Evolutionary conservation across 2,329 filamentous ascomycete species (phyloP).

Genomic region (Calonectria pseudoturangicola): DNA sequence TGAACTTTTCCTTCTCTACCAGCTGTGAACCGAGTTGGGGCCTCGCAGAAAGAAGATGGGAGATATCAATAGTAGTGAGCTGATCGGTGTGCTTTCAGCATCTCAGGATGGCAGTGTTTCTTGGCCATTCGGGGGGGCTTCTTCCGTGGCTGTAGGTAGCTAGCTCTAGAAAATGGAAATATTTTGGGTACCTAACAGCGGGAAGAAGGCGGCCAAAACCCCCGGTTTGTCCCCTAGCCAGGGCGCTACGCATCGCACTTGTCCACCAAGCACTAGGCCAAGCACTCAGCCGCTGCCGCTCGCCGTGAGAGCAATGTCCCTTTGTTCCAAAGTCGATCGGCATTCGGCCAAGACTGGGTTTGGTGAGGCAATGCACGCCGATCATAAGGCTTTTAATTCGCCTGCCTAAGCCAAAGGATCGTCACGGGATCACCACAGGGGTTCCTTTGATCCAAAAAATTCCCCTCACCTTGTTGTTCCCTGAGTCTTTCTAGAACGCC

Average conservation of each 20-base stretch:
- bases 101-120: no score
- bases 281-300: slow-evolving; percentile 9
- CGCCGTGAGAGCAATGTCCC: neutral
- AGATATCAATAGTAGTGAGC: no score
- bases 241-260: neutral
- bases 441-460: neutral
- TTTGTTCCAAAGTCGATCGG: slow-evolving; percentile 3
- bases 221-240: neutral
- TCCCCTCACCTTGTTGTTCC: neutral
- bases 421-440: neutral
- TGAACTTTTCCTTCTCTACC: no score
- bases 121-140: no score
- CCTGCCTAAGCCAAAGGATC: slow-evolving; percentile 13
- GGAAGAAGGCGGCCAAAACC: neutral
- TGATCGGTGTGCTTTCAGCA: no score
- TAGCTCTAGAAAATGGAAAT: no score
- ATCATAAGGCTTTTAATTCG: slow-evolving; percentile 7
- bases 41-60: no score
- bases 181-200: no score
- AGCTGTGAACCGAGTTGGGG: no score
- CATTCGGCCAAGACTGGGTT: neutral
- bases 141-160: no score
- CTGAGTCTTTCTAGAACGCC: slow-evolving; percentile 7
- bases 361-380: neutral
- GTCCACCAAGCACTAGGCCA: neutral